These are phyloP conservation scores for Aphanomyces cochlioides DNA, from an alignment of 352 stramenopile species.

Conservation along the genomic window DNA sequence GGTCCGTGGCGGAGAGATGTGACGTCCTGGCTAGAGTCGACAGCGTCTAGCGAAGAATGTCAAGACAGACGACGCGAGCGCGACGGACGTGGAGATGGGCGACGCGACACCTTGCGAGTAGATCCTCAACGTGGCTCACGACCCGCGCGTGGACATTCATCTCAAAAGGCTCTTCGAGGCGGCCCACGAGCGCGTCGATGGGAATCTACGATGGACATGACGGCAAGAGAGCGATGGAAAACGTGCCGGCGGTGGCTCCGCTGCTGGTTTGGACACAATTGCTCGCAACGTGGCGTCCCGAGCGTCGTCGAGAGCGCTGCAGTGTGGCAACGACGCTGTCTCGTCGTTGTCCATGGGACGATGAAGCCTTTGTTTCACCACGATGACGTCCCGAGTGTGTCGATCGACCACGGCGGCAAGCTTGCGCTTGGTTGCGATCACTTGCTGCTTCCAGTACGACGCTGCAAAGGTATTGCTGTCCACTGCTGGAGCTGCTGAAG, in stretches of 20 bases:
- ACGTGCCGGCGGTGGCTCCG: background rate
- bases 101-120: conserved; percentile 1
- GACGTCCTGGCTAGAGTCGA: background rate
- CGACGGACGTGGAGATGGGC: conserved; percentile 1
- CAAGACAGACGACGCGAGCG: background rate
- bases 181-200: background rate
- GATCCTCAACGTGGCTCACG: background rate
- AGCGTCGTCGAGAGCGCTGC: background rate
- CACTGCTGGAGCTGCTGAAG: background rate
- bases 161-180: background rate
- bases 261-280: conserved; percentile 13
- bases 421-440: conserved; percentile 21
- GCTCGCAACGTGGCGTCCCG: background rate
- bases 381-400: conserved; percentile 13
- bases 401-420: background rate
- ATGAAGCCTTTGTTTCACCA: conserved; percentile 1
- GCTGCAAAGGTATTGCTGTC: conserved; percentile 21
- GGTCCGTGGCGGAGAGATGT: background rate
- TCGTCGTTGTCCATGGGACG: background rate
- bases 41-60: conserved; percentile 10
- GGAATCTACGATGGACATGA: background rate
- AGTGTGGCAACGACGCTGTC: background rate
- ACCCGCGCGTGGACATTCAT: background rate
- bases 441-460: conserved; percentile 30
- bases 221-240: background rate